Evolutionary conservation across 768 basidiomycete species (phyloP).

Genomic region (Terana coerulea): DNA sequence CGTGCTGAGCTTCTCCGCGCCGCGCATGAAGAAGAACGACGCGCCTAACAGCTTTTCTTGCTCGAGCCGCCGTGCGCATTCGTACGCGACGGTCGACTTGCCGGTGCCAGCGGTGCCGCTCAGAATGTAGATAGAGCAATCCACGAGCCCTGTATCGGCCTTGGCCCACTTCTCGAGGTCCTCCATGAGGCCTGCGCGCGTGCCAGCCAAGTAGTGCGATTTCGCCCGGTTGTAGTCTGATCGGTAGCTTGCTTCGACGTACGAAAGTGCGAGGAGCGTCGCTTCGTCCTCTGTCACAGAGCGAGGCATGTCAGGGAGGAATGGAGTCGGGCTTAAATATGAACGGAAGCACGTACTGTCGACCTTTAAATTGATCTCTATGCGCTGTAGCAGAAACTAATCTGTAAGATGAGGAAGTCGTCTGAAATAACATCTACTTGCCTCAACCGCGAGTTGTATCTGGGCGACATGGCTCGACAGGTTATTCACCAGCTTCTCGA

Average conservation of each 20-base stretch:
- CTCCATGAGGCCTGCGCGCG: background rate
- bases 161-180: background rate
- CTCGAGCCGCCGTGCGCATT: slow-evolving; percentile 4
- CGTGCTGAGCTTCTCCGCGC: background rate
- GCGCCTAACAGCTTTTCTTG: slow-evolving; percentile 1
- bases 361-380: background rate
- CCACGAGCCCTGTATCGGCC: background rate
- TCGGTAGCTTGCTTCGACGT: slow-evolving; percentile 1
- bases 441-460: background rate
- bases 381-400: background rate
- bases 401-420: too few species aligned
- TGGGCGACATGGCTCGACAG: background rate
- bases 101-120: slow-evolving; percentile 8
- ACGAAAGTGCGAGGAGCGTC: background rate
- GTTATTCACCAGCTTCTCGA: background rate
- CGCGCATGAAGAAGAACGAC: slow-evolving; percentile 10
- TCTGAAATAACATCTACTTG: too few species aligned
- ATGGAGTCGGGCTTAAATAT: too few species aligned
- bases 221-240: background rate
- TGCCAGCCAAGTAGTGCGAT: background rate
- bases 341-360: background rate
- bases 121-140: slow-evolving; percentile 4
- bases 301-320: background rate
- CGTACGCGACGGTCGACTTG: slow-evolving; percentile 10
- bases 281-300: background rate